These are phyloP conservation scores for Cyclotella kingstonii DNA, from an alignment of 108 stramenopile genomes.

Conservation along the genomic window DNA sequence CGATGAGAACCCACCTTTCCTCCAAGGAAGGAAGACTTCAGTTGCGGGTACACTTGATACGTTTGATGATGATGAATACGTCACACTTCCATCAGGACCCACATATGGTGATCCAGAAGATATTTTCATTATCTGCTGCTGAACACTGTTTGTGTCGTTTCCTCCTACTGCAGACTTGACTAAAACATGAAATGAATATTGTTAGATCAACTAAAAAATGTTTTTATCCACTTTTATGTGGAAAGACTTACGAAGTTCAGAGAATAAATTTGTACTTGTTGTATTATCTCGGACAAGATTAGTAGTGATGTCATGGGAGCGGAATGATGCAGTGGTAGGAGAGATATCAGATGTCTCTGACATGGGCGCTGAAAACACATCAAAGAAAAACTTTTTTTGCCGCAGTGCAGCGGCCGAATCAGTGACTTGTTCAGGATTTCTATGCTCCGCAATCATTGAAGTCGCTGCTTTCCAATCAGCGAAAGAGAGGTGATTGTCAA, in stretches of 20 bases:
- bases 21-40: slow-evolving; percentile 26
- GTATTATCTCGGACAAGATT: neutral
- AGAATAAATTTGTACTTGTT: no score
- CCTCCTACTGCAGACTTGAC: no score
- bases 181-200: no score
- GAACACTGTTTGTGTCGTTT: neutral
- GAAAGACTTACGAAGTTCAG: no score
- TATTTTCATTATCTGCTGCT: neutral
- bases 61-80: neutral
- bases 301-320: slow-evolving; percentile 11
- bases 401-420: slow-evolving; percentile 21
- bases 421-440: slow-evolving; percentile 40
- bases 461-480: slow-evolving; percentile 33
- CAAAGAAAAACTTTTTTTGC: slow-evolving; percentile 29
- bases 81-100: neutral
- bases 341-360: neutral
- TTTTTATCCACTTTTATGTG: no score
- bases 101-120: neutral
- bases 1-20: slow-evolving; percentile 17
- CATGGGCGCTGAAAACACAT: slow-evolving; percentile 8
- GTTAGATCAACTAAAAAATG: no score
- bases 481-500: slow-evolving; percentile 17
- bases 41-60: neutral
- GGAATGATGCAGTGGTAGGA: neutral
- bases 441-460: slow-evolving; percentile 41